Conservation (phyloP, 2,329 filamentous ascomycete genomes). For the Cladosporium sp. region DNA sequence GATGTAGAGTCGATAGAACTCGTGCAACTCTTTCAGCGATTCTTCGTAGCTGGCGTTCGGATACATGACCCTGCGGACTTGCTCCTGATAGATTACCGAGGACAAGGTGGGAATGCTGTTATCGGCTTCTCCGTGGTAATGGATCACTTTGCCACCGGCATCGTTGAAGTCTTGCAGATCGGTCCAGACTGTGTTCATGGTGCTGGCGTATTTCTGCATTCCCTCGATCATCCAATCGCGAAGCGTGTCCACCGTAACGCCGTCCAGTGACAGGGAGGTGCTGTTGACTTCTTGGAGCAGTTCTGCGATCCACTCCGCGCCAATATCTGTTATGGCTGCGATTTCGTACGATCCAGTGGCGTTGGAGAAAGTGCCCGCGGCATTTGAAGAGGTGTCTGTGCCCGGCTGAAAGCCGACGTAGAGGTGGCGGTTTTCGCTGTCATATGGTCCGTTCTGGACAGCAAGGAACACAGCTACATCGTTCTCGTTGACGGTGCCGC, state of each 20-base stretch:
- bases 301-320: constrained; percentile 39
- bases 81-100: constrained; percentile 52
- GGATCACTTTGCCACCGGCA: constrained; percentile 52
- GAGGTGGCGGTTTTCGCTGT: constrained; percentile 36
- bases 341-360: constrained; percentile 29
- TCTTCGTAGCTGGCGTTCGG: constrained; percentile 33
- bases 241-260: constrained; percentile 53
- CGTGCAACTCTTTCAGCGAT: constrained; percentile 29
- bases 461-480: constrained; percentile 32
- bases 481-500: constrained; percentile 31
- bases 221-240: constrained; percentile 51
- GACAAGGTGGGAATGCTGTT: constrained; percentile 49
- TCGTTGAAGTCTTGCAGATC: constrained; percentile 49
- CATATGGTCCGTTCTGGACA: constrained; percentile 39
- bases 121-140: constrained; percentile 57
- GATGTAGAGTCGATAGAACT: constrained; percentile 53
- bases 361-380: constrained; percentile 26
- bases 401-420: constrained; percentile 36
- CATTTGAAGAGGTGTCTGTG: constrained; percentile 12
- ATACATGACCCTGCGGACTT: constrained; percentile 51
- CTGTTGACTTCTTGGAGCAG: constrained; percentile 38
- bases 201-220: constrained; percentile 46
- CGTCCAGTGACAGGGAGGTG: constrained; percentile 33
- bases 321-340: constrained; percentile 26
- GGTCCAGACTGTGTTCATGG: constrained; percentile 49